Evolutionary conservation across 148 eudicot genomes (phyloP), one percentile per base, ranked within the genome.

Genomic region (Rhododendron griersonianum): DNA sequence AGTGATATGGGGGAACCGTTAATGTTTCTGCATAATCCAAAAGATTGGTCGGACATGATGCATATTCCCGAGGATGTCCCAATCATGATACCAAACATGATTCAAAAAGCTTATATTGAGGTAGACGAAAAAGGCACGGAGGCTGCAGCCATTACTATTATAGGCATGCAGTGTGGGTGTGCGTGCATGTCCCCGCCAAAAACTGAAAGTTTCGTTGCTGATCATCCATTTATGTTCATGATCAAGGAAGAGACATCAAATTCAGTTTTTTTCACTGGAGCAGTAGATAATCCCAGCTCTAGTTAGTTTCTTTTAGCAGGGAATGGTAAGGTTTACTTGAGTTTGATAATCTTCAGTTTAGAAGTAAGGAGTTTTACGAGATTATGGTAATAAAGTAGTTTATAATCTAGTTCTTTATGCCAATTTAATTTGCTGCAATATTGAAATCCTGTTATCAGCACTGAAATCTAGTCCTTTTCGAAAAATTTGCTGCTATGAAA

Each of bases 91-190:
- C 21, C 81, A 16, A 59, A 14, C 8, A 75, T 81, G 10, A 11
- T 85, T 48, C 89, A 88, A 2, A 85, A 85, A 30, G 76, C 83
- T 48, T 82, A 48, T 82, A 78, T 88, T 21, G 87, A 88, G 61
- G 78, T 88, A 2, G 80, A 85, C 7, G 87, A 88, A 48, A 10
- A 48, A 74, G 86, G 90, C 25, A 85, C 90, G 7, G 86, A 85
- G 51, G 87, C 87, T 10, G 63, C 87, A 23, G 83, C 80, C 4
- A 79, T 65, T 35, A 76, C 86, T 75, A 10, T 47, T 69, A 23
- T 25, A 39, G 5, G 2, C 2, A 1, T 14, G 1, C n/a, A n/a
- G n/a, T 30, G n/a, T 3, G 9, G 7, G 45, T 41, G 1, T 41
- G 7, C 7, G 7, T 0, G 1, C 45, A 41, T 48, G 51, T 2